A percentile compares a stretch with the other conserved stretches of the same genome.
phyloP scores from a whole-genome alignment of 2,329 filamentous ascomycete species.

The Albophoma yamanashiensis region DNA sequence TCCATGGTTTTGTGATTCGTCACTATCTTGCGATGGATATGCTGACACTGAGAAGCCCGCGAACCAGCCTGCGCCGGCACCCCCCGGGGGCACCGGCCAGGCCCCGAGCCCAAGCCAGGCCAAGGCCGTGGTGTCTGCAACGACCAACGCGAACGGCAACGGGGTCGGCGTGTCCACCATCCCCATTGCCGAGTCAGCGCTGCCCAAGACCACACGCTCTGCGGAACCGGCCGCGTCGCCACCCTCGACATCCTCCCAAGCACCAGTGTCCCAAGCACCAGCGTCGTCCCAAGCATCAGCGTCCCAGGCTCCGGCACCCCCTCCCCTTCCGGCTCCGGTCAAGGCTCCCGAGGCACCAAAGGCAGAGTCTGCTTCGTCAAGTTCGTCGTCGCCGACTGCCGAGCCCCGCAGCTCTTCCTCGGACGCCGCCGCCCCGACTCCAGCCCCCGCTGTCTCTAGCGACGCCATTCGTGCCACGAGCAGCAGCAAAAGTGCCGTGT shows the following conservation, averaged over 20 bases:
- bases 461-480: background rate
- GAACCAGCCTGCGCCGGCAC: background rate
- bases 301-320: background rate
- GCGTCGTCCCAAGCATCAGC: too few species aligned
- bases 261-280: background rate
- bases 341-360: background rate
- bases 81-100: background rate
- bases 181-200: slow-evolving; percentile 12
- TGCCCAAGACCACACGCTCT: slow-evolving; percentile 18
- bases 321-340: background rate
- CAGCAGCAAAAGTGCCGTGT: background rate
- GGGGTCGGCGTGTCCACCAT: slow-evolving; percentile 19
- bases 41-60: background rate
- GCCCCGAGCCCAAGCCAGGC: background rate
- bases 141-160: slow-evolving; percentile 11
- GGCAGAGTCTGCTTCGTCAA: background rate
- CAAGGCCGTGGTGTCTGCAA: background rate
- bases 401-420: background rate
- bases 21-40: background rate
- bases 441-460: background rate
- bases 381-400: background rate
- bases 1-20: too few species aligned
- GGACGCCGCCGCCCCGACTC: background rate
- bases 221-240: background rate
- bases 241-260: background rate